Conservation (phyloP, 371 early-diverging fungal genomes). For the Phascolomyces articulosus region DNA sequence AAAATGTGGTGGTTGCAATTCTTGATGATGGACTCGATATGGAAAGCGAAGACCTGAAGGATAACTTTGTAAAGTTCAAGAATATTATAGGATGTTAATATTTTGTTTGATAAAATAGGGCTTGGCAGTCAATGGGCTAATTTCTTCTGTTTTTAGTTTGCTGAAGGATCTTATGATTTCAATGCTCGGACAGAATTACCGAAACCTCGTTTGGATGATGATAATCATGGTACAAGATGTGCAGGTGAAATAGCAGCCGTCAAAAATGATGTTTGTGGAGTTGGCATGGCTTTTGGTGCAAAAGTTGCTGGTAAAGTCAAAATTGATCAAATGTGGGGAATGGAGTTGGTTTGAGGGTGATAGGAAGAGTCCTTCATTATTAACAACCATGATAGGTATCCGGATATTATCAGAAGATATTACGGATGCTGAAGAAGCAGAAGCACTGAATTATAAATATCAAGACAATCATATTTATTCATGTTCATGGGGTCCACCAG, state of each 20-base stretch:
- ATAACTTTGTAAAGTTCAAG: conserved; percentile 79
- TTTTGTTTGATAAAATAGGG: too few species aligned
- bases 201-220: conserved; percentile 75
- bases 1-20: conserved; percentile 85
- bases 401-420: conserved; percentile 50
- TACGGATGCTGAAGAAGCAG: conserved; percentile 76
- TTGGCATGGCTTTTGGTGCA: conserved; percentile 92
- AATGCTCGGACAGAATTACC: conserved; percentile 82
- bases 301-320: conserved; percentile 74
- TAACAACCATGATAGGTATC: too few species aligned
- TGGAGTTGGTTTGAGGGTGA: too few species aligned
- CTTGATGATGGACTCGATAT: conserved; percentile 96
- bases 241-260: conserved; percentile 96
- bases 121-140: too few species aligned
- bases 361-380: too few species aligned
- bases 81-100: too few species aligned
- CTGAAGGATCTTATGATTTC: conserved; percentile 91
- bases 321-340: too few species aligned
- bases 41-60: conserved; percentile 78
- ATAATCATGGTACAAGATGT: conserved; percentile 96
- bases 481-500: conserved; percentile 93
- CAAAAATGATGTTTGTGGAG: conserved; percentile 89
- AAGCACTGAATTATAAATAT: conserved; percentile 81
- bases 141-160: conserved; percentile 50
- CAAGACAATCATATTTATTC: conserved; percentile 90